A percentile compares a stretch with the other conserved stretches of the same genome.
These are phyloP conservation scores for Xylariaceae sp. DNA, from an alignment of 2,329 filamentous ascomycete species.

Conservation along the genomic window DNA sequence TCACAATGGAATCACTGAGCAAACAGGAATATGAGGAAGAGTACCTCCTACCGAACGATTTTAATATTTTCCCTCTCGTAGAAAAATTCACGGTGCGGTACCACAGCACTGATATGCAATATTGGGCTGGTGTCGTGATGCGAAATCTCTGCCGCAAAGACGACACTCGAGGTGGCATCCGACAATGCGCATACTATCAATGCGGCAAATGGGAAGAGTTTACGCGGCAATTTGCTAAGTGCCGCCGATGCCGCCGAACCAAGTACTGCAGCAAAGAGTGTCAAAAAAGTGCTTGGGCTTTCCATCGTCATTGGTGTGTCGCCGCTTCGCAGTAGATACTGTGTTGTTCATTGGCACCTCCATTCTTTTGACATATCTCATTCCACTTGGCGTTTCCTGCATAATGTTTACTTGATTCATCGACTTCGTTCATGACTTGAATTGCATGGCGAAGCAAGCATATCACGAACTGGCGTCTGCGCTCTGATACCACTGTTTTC, in stretches of 20 bases:
- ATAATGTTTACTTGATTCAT: slow-evolving; percentile 46
- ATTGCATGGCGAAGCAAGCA: slow-evolving; percentile 49
- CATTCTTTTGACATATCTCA: slow-evolving; percentile 35
- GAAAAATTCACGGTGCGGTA: slow-evolving; percentile 98
- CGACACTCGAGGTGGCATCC: slow-evolving; percentile 89
- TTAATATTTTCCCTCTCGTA: slow-evolving; percentile 97
- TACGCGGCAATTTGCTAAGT: slow-evolving; percentile 96
- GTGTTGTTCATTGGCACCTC: slow-evolving; percentile 16
- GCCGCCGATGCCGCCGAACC: slow-evolving; percentile 90
- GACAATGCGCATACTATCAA: slow-evolving; percentile 97
- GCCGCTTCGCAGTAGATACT: slow-evolving; percentile 64
- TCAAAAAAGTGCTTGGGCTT: slow-evolving; percentile 98
- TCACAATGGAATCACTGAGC: slow-evolving; percentile 46
- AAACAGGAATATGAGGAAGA: slow-evolving; percentile 77
- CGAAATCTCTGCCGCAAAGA: slow-evolving; percentile 98
- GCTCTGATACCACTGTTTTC: slow-evolving; percentile 48
- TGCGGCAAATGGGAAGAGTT: slow-evolving; percentile 99
- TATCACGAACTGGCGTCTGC: slow-evolving; percentile 48
- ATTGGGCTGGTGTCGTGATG: slow-evolving; percentile 99
- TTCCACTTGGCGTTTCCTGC: slow-evolving; percentile 43
- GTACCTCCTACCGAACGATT: slow-evolving; percentile 89
- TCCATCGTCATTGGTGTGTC: slow-evolving; percentile 97
- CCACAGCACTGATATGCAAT: slow-evolving; percentile 97
- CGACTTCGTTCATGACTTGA: slow-evolving; percentile 43
- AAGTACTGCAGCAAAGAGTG: slow-evolving; percentile 99